Evolutionary conservation across 352 stramenopile species (phyloP).

Genomic region (Globisporangium canariense): DNA sequence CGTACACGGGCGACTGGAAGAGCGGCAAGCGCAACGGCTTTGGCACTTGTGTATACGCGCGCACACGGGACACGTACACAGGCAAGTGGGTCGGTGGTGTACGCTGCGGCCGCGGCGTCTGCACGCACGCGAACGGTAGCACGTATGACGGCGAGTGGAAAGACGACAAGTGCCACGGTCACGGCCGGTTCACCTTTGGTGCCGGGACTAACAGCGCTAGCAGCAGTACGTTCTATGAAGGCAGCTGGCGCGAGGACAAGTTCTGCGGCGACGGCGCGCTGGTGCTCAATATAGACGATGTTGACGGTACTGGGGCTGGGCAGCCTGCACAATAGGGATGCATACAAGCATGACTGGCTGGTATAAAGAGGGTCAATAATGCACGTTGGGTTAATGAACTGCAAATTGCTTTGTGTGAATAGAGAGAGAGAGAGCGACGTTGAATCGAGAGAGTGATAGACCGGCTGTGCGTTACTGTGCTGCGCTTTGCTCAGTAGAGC

Average conservation of each 20-base stretch:
- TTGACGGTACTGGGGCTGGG: neutral
- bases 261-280: conserved; percentile 73
- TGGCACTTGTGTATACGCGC: conserved; percentile 53
- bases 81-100: conserved; percentile 85
- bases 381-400: neutral
- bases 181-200: conserved; percentile 66
- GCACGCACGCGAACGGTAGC: conserved; percentile 57
- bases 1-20: conserved; percentile 81
- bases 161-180: conserved; percentile 75
- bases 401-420: neutral
- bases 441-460: neutral
- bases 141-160: conserved; percentile 83
- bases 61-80: conserved; percentile 60
- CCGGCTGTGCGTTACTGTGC: neutral
- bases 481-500: conserved; percentile 26
- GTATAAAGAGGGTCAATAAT: neutral
- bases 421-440: neutral
- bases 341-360: neutral
- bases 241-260: conserved; percentile 74
- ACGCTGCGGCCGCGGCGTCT: conserved; percentile 57
- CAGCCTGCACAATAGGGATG: neutral
- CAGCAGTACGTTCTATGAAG: conserved; percentile 62
- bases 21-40: conserved; percentile 85
- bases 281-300: conserved; percentile 40
- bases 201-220: conserved; percentile 6